Evolutionary conservation across 2,329 filamentous ascomycete genomes (phyloP), one percentile per base, ranked within the genome.

Genomic region (Botrytis paeoniae): DNA sequence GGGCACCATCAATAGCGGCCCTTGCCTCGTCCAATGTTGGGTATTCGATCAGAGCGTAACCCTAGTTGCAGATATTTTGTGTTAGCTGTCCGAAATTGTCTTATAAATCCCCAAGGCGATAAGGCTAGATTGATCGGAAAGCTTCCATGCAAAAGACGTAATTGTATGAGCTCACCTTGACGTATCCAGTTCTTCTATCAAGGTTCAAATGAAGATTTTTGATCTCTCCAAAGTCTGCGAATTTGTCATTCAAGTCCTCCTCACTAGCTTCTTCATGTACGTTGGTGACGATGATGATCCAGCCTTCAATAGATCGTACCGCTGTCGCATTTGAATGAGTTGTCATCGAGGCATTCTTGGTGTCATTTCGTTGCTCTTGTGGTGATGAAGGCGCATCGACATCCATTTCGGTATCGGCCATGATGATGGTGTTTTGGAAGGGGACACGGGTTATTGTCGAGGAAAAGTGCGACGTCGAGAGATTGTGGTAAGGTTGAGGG

Each of bases 231-330:
- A 88, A 96, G 79, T 96, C 93, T 79, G 89, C 92, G 81, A 96
- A 96, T 82, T 90, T 87, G 81, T 96, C 93, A 79, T 92, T 92
- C 73, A 96, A 82, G 63, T 93, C 91, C 84, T 96, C 93, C 83
- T 96, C 93, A 78, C 91, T 92, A 68, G 93, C 92, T 82, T 96
- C 93, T 81, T 96, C 93, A 84, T 96, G 93, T 48, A 96, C 91
- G 80, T 96, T 96, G 70, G 93, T 95, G 77, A 93, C 93, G 75
- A 94, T 90, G 79, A 96, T 86, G 82, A 96, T 96, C 93, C 93
- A 96, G 78, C 93, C 93, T 83, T 96, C 93, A 80, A 96, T 95
- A 72, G 92, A 94, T 79, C 93, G 92, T 74, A 96, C 93, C 37
- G 93, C 93, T 1, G 91, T 93, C 72, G 93, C 93, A 81, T 92